Base-by-base conservation (phyloP, 2,329 filamentous ascomycete species). In the Ilyonectria mors-panacis region DNA sequence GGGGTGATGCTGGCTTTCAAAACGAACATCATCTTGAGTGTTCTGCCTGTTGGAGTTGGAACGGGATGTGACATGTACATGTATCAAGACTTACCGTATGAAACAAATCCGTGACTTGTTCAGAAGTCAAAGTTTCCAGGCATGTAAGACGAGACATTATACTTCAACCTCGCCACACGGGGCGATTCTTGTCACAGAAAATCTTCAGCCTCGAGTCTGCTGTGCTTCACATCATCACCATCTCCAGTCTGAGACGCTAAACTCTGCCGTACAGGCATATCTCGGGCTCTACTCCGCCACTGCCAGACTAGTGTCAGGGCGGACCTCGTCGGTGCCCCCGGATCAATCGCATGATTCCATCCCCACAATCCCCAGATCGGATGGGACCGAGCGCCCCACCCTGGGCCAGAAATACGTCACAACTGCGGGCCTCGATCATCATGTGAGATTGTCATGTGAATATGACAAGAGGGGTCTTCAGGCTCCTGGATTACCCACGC, bases 391-490 rank as follows among this genome's bases (percentile, higher is more conserved):
- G 35, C 23, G 69, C 55, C 66, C 72, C 72, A 73, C 70, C 17
- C 57, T 50, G 45, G 59, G 47, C 45, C 62, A 37, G 59, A 59
- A 54, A 39, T 56, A 66, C 62, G 66, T 64, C 59, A 58, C 53
- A 47, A 47, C 54, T 62, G 65, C 62, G 55, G 65, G 50, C 42
- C 57, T 39, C 48, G 21, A 33, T 64, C 63, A 59, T 71, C 73
- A 74, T 74, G 73, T 70, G 73, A 63, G 59, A 68, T 37, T 74
- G 66, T 74, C 73, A 75, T 75, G 73, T 75, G 73, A 75, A 70
- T 68, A 9, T 23, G 21, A 58, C 53, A 58, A 45, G 54, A 53
- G 58, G 45, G 58, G 57, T 35, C 13, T 26, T 57, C 17, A 30
- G 21, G 23, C 28, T 35, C n/a, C 19, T 21, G 37, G 17, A 19